A percentile compares a stretch with the other conserved stretches of the same genome.
Conservation (phyloP, 2,329 filamentous ascomycete genomes). For the Penicillium sp. region DNA sequence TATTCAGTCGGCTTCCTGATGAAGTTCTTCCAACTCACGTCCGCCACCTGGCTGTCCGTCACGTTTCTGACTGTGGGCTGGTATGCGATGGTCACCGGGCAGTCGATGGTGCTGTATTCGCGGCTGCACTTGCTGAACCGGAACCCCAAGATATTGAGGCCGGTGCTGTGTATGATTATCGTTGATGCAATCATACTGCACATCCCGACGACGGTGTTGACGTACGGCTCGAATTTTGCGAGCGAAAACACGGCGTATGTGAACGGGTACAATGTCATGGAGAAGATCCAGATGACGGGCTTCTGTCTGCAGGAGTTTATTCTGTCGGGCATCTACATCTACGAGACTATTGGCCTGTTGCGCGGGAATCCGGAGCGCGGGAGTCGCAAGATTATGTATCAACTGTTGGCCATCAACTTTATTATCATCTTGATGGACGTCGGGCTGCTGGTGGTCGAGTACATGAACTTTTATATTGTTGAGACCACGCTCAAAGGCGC, state of each 20-base stretch:
- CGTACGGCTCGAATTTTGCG: constrained; percentile 41
- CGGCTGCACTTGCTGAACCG: constrained; percentile 46
- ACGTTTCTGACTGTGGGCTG: constrained; percentile 44
- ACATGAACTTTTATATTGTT: constrained; percentile 42
- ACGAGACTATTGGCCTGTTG: constrained; percentile 51
- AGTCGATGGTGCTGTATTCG: constrained; percentile 49
- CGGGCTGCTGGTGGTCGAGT: constrained; percentile 41
- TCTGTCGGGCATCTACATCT: constrained; percentile 53
- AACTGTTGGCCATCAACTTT: constrained; percentile 48
- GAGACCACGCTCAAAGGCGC: constrained; percentile 46
- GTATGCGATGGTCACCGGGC: constrained; percentile 48
- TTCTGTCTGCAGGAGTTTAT: constrained; percentile 56
- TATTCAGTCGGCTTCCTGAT: constrained; percentile 47
- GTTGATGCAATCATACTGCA: constrained; percentile 42
- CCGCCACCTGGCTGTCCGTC: constrained; percentile 36
- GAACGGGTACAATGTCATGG: constrained; percentile 44
- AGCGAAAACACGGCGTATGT: constrained; percentile 22
- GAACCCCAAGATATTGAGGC: constrained; percentile 36
- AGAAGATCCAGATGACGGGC: constrained; percentile 54
- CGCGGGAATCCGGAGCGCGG: constrained; percentile 40
- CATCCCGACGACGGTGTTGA: constrained; percentile 44
- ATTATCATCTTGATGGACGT: constrained; percentile 47
- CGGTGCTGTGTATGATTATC: constrained; percentile 46
- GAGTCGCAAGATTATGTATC: constrained; percentile 46
- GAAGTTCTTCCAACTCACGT: constrained; percentile 42